These are phyloP conservation scores for Colletotrichum musicola DNA, from an alignment of 2,329 filamentous ascomycete genomes.

Conservation along the genomic window DNA sequence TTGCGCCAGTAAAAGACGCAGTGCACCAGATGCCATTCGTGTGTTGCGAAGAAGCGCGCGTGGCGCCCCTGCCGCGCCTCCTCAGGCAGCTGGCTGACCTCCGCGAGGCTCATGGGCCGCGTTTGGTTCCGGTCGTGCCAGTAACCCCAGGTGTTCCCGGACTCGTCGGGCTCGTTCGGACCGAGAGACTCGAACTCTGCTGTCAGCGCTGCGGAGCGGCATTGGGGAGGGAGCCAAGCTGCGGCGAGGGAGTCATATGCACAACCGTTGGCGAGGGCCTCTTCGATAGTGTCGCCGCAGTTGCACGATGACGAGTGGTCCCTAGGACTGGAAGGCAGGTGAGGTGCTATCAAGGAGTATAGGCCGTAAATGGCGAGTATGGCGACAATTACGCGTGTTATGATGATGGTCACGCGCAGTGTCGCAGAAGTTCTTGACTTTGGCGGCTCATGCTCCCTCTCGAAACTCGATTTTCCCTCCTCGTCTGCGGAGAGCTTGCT, in stretches of 20 bases:
- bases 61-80: slow-evolving; percentile 35
- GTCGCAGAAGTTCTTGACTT: rapidly evolving
- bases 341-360: background rate
- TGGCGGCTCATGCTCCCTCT: too few relatives aligned
- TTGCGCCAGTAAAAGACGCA: slow-evolving; percentile 52
- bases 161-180: slow-evolving; percentile 43
- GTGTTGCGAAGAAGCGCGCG: slow-evolving; percentile 39
- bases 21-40: slow-evolving; percentile 48
- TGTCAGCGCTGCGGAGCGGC: slow-evolving; percentile 49
- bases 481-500: background rate
- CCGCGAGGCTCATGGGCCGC: slow-evolving; percentile 38
- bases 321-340: background rate
- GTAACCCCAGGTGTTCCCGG: slow-evolving; percentile 46
- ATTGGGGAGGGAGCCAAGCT: slow-evolving; percentile 51
- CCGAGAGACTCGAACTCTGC: slow-evolving; percentile 48
- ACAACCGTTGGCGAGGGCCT: slow-evolving; percentile 47
- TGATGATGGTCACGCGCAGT: background rate
- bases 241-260: slow-evolving; percentile 50
- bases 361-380: background rate
- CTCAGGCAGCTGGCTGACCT: slow-evolving; percentile 37
- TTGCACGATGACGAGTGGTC: slow-evolving; percentile 40
- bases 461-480: background rate
- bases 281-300: slow-evolving; percentile 47
- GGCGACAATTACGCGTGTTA: background rate
- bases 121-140: slow-evolving; percentile 46